phyloP scores from a whole-genome alignment of 2,329 filamentous ascomycete genomes.

The Cadophora sp. region DNA sequence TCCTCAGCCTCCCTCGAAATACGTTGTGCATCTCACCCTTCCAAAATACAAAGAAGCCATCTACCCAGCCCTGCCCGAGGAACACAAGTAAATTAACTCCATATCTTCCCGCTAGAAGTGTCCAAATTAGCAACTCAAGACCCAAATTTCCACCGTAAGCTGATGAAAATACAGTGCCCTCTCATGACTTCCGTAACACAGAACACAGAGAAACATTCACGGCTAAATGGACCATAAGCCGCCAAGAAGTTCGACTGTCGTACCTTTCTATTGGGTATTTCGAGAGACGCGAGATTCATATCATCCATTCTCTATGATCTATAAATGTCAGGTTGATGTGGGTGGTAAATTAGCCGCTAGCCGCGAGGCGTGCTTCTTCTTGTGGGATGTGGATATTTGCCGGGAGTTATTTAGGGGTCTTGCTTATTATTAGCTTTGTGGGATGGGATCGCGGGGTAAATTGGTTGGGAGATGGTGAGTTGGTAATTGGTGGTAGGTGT shows the following conservation, averaged over 20 bases:
- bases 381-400: not conserved
- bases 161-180: not conserved
- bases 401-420: not conserved
- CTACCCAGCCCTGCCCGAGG: not conserved
- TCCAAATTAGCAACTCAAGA: not conserved
- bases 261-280: not conserved
- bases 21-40: not conserved
- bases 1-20: constrained; percentile 8
- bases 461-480: not conserved
- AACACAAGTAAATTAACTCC: not conserved
- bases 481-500: constrained; percentile 1
- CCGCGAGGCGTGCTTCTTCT: not conserved
- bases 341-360: not conserved
- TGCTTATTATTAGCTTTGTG: constrained; percentile 7
- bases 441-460: not conserved
- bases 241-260: not conserved
- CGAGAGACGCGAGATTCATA: not conserved
- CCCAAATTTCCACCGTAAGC: not conserved
- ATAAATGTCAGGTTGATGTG: not conserved
- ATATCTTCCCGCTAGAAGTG: not conserved
- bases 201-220: not conserved
- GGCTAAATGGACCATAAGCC: not conserved
- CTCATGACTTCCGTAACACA: not conserved
- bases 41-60: not conserved
- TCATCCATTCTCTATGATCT: not conserved